These are phyloP conservation scores for Trichoderma hamatum DNA, from an alignment of 2,329 filamentous ascomycete genomes.

Conservation along the genomic window DNA sequence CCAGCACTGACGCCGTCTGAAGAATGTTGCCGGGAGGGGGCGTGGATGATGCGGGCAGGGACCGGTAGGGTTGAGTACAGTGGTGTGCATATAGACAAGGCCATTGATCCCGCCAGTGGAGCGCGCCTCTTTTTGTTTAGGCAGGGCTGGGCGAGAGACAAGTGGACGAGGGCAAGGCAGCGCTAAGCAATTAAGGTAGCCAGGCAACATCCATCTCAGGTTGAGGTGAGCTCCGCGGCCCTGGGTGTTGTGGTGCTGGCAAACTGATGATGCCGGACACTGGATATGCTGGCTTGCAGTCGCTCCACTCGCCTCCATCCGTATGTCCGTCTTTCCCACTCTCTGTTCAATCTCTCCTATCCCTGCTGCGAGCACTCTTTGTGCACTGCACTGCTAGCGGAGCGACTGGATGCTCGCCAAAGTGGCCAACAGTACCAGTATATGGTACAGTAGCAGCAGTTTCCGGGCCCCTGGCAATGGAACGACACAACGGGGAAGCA, in stretches of 20 bases:
- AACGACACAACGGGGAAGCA: constrained; percentile 8
- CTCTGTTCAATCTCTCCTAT: constrained; percentile 7
- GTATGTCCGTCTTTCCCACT: neutral
- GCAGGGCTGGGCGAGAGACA: constrained; percentile 23
- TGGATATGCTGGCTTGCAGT: constrained; percentile 13
- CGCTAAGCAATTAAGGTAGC: constrained; percentile 24
- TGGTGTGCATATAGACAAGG: constrained; percentile 20
- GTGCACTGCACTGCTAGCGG: neutral
- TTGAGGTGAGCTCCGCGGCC: constrained; percentile 17
- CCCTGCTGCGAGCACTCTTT: neutral
- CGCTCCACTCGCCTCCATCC: constrained; percentile 10
- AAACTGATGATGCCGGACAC: constrained; percentile 17
- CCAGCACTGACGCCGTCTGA: constrained; percentile 11
- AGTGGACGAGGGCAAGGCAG: constrained; percentile 6
- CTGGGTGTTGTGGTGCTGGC: neutral
- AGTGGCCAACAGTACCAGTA: neutral
- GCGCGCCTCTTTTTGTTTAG: constrained; percentile 19
- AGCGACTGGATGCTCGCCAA: neutral
- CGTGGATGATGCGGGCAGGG: constrained; percentile 9
- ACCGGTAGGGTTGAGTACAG: constrained; percentile 13
- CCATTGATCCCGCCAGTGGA: constrained; percentile 24
- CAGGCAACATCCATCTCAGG: constrained; percentile 25
- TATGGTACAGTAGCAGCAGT: neutral
- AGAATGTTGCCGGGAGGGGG: constrained; percentile 20
- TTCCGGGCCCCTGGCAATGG: constrained; percentile 7